Evolutionary conservation across 139 green algal species (phyloP).

Genomic region (Chlorella sorokiniana): DNA sequence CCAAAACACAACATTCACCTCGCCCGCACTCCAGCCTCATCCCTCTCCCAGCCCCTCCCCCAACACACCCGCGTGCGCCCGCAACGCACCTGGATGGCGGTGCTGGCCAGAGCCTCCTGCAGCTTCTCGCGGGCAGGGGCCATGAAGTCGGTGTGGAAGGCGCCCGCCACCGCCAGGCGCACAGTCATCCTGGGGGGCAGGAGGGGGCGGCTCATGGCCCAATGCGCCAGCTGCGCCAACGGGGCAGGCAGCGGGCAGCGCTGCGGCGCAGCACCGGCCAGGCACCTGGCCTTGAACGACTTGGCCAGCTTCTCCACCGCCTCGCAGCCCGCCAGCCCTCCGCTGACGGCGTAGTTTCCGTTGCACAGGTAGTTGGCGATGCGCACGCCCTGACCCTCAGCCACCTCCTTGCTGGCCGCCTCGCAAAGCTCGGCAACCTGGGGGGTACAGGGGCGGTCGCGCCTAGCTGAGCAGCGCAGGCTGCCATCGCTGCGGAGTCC

Average conservation of each 20-base stretch:
- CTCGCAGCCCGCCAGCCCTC: slow-evolving; percentile 87
- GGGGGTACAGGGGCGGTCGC: not conserved
- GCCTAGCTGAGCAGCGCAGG: not conserved
- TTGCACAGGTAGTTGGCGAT: slow-evolving; percentile 99
- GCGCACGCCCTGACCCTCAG: slow-evolving; percentile 74
- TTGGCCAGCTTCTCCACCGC: slow-evolving; percentile 55
- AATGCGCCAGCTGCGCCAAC: too few species aligned
- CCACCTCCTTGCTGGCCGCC: slow-evolving; percentile 78
- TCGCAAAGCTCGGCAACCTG: slow-evolving; percentile 83
- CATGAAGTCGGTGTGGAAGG: slow-evolving; percentile 99
- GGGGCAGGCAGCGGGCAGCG: not conserved
- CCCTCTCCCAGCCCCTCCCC: not conserved
- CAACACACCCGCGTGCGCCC: not conserved
- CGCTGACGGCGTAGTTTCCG: slow-evolving; percentile 98
- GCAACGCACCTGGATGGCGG: slow-evolving; percentile 54
- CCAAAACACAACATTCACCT: too few species aligned
- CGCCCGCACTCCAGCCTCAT: too few species aligned
- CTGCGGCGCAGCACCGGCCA: not conserved
- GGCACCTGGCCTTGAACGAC: slow-evolving; percentile 45
- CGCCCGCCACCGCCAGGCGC: slow-evolving; percentile 92
- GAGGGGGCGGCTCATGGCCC: too few species aligned
- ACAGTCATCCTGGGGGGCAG: slow-evolving; percentile 76
- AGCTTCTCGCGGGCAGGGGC: slow-evolving; percentile 85
- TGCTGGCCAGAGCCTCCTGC: slow-evolving; percentile 78
- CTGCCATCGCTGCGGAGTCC: not conserved